phyloP scores from a whole-genome alignment of 2,329 filamentous ascomycete genomes.

The Pestalotiopsis sp. region DNA sequence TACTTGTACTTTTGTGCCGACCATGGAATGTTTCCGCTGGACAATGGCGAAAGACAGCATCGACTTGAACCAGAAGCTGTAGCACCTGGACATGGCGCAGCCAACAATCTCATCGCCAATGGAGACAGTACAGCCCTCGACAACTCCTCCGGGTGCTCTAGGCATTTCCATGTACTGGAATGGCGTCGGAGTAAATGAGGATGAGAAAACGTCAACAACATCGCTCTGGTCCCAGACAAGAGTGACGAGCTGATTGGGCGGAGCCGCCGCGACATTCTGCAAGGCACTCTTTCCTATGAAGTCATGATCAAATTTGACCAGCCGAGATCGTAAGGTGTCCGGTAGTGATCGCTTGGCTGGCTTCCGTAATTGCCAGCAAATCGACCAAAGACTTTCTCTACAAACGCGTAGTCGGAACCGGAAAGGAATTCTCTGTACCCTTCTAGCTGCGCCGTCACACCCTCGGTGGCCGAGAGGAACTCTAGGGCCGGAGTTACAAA shows the following conservation, averaged over 20 bases:
- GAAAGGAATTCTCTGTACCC: not conserved
- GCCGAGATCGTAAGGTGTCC: not conserved
- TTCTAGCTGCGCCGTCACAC: not conserved
- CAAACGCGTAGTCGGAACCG: not conserved
- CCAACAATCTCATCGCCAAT: not conserved
- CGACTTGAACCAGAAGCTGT: not conserved
- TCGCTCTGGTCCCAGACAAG: not conserved
- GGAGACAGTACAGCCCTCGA: not conserved
- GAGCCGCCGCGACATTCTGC: not conserved
- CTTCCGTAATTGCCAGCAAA: not conserved
- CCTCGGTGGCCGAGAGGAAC: not conserved
- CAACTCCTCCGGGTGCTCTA: not conserved
- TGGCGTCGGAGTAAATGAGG: not conserved
- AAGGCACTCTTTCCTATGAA: not conserved
- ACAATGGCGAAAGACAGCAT: not conserved
- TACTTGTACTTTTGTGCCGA: not conserved
- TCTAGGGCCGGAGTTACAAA: not conserved
- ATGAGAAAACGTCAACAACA: not conserved
- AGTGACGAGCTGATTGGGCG: not conserved
- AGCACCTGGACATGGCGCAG: not conserved
- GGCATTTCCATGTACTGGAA: not conserved
- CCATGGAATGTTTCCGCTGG: not conserved
- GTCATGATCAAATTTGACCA: not conserved
- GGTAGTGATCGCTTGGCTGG: not conserved
- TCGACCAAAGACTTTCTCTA: not conserved